Evolutionary conservation across 805 yeast species (phyloP).

Genomic region (Starmerella bombi): DNA sequence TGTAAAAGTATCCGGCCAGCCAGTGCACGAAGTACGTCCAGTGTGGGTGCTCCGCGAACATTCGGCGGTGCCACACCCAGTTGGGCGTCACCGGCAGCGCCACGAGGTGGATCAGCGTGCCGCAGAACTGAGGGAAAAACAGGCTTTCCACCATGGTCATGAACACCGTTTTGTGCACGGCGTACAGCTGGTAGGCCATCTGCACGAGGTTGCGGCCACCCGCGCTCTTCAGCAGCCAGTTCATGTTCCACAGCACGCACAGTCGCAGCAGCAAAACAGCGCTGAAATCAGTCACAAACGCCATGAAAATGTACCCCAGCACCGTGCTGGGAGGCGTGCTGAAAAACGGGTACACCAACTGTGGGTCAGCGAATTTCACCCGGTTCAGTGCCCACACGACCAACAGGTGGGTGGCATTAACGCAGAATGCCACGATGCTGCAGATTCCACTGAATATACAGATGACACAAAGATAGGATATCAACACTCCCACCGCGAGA

Average conservation of each 20-base stretch:
- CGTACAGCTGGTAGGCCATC: constrained; percentile 21
- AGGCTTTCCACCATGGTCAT: constrained; percentile 68
- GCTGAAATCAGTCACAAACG: not conserved
- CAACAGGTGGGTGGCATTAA: no score
- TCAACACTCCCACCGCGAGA: no score
- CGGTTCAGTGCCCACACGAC: no score
- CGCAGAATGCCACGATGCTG: no score
- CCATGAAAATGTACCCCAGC: constrained; percentile 1
- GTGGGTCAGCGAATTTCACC: no score
- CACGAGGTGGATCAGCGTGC: constrained; percentile 59
- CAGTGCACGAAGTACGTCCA: constrained; percentile 34
- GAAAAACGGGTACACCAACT: not conserved
- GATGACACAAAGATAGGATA: no score
- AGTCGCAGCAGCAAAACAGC: constrained; percentile 1
- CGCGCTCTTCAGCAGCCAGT: constrained; percentile 5
- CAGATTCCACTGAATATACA: no score
- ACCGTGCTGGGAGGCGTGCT: constrained; percentile 1
- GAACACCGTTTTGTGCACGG: constrained; percentile 60
- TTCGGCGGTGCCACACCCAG: constrained; percentile 2
- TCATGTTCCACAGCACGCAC: constrained; percentile 7
- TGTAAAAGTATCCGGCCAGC: constrained; percentile 68
- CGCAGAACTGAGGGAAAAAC: constrained; percentile 81
- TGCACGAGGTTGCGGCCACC: constrained; percentile 8
- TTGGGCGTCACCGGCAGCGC: constrained; percentile 38
- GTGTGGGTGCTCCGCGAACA: constrained; percentile 3